Conservation (phyloP, 768 basidiomycete species). For the Punctularia strigosozonata region DNA sequence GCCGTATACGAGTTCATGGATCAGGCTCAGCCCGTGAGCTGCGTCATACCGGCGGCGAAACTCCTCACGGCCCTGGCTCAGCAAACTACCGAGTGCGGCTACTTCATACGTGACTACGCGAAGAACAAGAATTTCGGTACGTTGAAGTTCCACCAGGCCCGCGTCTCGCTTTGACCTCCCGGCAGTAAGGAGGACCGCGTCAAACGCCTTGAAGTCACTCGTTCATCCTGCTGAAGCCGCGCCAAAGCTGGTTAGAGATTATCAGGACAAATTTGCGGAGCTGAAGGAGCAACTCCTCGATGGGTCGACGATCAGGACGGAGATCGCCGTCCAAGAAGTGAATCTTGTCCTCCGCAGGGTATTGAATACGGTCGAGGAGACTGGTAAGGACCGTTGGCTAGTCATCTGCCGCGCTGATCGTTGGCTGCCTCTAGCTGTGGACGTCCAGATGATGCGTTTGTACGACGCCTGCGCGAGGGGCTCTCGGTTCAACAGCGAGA, state of each 20-base stretch:
- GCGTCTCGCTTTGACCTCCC: too few relatives aligned
- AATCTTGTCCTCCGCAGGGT: not conserved
- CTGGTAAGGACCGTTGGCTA: too few relatives aligned
- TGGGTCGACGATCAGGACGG: not conserved
- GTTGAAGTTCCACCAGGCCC: too few relatives aligned
- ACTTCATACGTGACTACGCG: not conserved
- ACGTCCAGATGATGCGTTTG: not conserved
- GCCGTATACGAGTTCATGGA: too few relatives aligned
- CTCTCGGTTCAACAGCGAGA: slow-evolving; percentile 1
- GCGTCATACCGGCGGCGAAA: too few relatives aligned
- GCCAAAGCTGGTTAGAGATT: not conserved
- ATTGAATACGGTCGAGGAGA: too few relatives aligned
- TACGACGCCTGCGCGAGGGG: not conserved
- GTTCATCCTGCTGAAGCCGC: not conserved
- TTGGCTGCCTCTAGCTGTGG: not conserved
- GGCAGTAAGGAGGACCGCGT: not conserved
- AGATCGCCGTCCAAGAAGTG: not conserved
- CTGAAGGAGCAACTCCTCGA: not conserved
- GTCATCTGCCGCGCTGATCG: too few relatives aligned
- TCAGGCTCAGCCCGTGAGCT: too few relatives aligned
- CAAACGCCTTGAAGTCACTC: not conserved
- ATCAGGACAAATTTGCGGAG: not conserved
- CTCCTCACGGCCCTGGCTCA: not conserved
- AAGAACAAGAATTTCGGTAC: slow-evolving; percentile 1
- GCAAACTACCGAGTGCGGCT: slow-evolving; percentile 1